A percentile compares a stretch with the other conserved stretches of the same genome.
Evolutionary conservation across 192 early-diverging fungal species (phyloP).

Genomic region (Coemansia sp.): DNA sequence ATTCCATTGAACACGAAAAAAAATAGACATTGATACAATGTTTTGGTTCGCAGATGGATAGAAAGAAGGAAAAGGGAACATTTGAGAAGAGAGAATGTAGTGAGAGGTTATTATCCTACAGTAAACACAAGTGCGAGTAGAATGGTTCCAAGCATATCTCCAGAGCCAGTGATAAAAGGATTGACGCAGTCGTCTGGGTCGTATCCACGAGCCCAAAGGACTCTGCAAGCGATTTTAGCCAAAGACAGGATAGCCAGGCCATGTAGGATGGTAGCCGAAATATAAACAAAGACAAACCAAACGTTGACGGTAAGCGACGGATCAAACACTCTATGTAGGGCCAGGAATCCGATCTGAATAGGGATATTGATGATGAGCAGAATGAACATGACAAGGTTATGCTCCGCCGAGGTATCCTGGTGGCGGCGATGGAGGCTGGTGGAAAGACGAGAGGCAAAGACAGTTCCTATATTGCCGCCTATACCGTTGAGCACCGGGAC

Average conservation of each 20-base stretch:
- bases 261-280: slow-evolving; percentile 57
- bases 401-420: slow-evolving; percentile 47
- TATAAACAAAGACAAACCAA: slow-evolving; percentile 55
- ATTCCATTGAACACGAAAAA: no score
- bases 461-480: slow-evolving; percentile 75
- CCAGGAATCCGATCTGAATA: slow-evolving; percentile 61
- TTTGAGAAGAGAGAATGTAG: not conserved
- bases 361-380: slow-evolving; percentile 69
- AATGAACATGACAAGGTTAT: slow-evolving; percentile 54
- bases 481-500: slow-evolving; percentile 57
- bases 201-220: slow-evolving; percentile 66
- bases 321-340: slow-evolving; percentile 51
- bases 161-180: slow-evolving; percentile 60
- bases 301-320: slow-evolving; percentile 44
- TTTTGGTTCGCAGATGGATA: no score
- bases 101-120: slow-evolving; percentile 7
- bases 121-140: slow-evolving; percentile 55
- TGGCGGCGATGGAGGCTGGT: slow-evolving; percentile 62
- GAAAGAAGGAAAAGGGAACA: no score
- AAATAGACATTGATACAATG: no score
- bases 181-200: slow-evolving; percentile 72
- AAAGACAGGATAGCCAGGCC: slow-evolving; percentile 57
- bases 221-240: slow-evolving; percentile 55
- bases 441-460: slow-evolving; percentile 72
- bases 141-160: slow-evolving; percentile 67